phyloP scores from a whole-genome alignment of 2,329 filamentous ascomycete species.

The Talaromyces atroroseus region DNA sequence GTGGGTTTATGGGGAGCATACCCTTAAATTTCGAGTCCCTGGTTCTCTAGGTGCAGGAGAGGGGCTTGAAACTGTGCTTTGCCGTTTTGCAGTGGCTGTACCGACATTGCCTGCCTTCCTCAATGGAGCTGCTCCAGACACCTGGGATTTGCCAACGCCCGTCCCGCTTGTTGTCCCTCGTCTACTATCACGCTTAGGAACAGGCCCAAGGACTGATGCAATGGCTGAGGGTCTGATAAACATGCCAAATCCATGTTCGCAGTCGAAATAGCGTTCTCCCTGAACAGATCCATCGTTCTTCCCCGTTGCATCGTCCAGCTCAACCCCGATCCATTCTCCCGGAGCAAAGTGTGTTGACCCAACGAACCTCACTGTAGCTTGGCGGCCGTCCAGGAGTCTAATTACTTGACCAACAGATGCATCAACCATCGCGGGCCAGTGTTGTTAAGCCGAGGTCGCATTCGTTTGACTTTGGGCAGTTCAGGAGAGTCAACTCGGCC shows the following conservation, averaged over 20 bases:
- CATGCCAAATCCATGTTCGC: conserved; percentile 66
- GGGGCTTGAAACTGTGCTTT: conserved; percentile 67
- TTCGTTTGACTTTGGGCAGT: conserved; percentile 8
- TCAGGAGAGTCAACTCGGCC: conserved; percentile 14
- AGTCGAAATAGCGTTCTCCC: conserved; percentile 84
- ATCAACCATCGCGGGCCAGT: conserved; percentile 10
- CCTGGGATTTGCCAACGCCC: conserved; percentile 34
- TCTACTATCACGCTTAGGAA: conserved; percentile 29
- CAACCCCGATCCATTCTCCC: conserved; percentile 85
- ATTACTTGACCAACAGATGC: conserved; percentile 62
- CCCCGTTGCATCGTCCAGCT: conserved; percentile 72
- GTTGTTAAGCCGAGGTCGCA: neutral
- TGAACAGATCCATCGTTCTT: conserved; percentile 94
- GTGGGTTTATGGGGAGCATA: conserved; percentile 19
- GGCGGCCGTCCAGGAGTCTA: conserved; percentile 70
- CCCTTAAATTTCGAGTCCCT: conserved; percentile 32
- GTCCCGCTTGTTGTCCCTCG: conserved; percentile 25
- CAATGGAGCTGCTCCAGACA: conserved; percentile 23
- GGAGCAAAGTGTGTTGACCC: conserved; percentile 73
- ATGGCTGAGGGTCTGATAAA: conserved; percentile 74
- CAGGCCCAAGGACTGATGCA: conserved; percentile 41
- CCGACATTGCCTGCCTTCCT: conserved; percentile 45
- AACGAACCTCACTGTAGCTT: conserved; percentile 72
- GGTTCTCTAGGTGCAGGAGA: conserved; percentile 59
- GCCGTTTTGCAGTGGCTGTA: conserved; percentile 46